These are phyloP conservation scores for Micractinium conductrix DNA, from an alignment of 139 green algal species.

Conservation along the genomic window DNA sequence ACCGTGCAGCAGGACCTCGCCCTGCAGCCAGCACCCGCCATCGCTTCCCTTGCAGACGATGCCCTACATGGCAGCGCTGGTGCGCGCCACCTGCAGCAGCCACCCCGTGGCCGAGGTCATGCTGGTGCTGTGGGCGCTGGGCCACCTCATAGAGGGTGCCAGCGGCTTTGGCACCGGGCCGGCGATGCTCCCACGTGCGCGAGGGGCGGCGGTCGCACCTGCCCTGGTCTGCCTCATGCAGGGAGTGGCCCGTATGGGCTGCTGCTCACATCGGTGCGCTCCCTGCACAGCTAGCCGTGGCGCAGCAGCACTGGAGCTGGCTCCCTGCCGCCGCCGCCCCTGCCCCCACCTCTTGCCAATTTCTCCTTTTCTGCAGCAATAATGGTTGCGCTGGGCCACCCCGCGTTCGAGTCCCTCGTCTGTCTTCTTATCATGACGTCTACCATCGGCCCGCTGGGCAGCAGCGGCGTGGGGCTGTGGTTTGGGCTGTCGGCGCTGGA, in stretches of 20 bases:
- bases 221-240: background rate
- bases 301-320: background rate
- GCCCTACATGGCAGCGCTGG: constrained; percentile 47
- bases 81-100: constrained; percentile 30
- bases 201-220: background rate
- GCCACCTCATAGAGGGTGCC: constrained; percentile 50
- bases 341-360: too few species aligned
- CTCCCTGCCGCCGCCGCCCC: background rate
- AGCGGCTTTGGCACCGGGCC: constrained; percentile 40
- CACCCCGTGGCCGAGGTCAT: constrained; percentile 54
- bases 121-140: constrained; percentile 48
- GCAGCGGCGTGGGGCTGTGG: constrained; percentile 38
- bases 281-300: background rate
- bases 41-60: constrained; percentile 30
- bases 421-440: constrained; percentile 55
- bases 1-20: background rate
- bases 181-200: constrained; percentile 3
- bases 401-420: constrained; percentile 14
- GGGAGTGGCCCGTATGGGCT: background rate
- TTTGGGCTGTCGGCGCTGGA: constrained; percentile 51
- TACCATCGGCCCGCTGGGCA: constrained; percentile 4
- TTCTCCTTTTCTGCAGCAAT: constrained; percentile 44
- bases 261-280: too few species aligned
- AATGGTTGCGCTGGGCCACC: constrained; percentile 46
- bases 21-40: too few species aligned